These are phyloP conservation scores for Micractinium sp. DNA, from an alignment of 139 green algal species.

Conservation along the genomic window DNA sequence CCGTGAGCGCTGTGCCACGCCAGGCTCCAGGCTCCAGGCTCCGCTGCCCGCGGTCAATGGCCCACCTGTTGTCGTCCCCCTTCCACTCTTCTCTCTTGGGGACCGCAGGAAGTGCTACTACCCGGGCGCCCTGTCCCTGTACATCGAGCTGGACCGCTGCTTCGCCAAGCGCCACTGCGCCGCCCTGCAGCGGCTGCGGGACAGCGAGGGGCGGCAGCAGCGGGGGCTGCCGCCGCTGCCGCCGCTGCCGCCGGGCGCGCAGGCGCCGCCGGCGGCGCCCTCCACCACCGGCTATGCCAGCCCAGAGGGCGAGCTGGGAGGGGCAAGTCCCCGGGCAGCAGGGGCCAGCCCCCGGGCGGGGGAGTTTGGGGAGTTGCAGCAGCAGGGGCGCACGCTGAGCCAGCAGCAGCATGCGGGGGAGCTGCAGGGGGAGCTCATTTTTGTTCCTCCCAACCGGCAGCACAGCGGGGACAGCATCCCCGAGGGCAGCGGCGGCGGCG, in stretches of 20 bases:
- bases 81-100: too few species aligned
- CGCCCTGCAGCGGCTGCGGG: background rate
- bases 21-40: too few species aligned
- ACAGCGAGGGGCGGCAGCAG: background rate
- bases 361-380: background rate
- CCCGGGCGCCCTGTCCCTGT: conserved; percentile 60
- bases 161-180: conserved; percentile 28
- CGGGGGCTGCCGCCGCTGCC: background rate
- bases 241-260: background rate
- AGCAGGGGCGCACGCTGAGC: background rate
- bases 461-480: background rate
- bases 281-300: background rate
- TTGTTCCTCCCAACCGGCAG: background rate
- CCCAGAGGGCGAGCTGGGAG: background rate
- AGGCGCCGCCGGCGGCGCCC: background rate
- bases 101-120: conserved; percentile 55
- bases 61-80: too few species aligned
- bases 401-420: background rate
- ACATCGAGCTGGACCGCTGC: conserved; percentile 56
- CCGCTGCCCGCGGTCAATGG: too few species aligned
- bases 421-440: background rate
- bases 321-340: background rate
- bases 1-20: too few species aligned
- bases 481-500: background rate
- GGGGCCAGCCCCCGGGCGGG: background rate